Percentiles rank a stretch among this genome's conserved stretches.
Conservation (phyloP, 2,329 filamentous ascomycete genomes). For the Botrytis medusae region DNA sequence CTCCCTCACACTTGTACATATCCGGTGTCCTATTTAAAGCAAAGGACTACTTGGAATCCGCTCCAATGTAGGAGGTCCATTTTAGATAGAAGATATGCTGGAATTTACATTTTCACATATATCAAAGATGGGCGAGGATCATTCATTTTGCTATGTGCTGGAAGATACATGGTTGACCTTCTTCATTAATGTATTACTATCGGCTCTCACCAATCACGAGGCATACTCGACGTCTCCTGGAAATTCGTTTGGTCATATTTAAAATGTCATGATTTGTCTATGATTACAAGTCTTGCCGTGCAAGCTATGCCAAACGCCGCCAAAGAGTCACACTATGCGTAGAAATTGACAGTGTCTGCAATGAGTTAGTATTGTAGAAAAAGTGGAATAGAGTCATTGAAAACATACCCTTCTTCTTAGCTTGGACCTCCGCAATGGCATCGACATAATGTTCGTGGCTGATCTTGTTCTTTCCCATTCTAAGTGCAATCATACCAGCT, state of each 20-base stretch:
- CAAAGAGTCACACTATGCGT: constrained; percentile 33
- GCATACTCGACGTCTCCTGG: neutral
- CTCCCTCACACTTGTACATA: neutral
- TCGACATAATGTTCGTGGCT: constrained; percentile 98
- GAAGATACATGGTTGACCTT: neutral
- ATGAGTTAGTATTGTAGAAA: constrained; percentile 23
- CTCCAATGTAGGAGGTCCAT: neutral
- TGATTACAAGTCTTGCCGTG: constrained; percentile 36
- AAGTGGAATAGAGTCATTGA: constrained; percentile 34
- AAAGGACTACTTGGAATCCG: neutral
- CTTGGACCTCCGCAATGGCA: constrained; percentile 93
- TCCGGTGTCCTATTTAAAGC: neutral
- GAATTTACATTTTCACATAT: neutral
- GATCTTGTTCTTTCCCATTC: constrained; percentile 94
- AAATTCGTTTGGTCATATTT: constrained; percentile 12
- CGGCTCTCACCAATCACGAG: constrained; percentile 5
- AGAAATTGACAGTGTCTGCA: constrained; percentile 37
- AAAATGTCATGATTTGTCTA: constrained; percentile 34
- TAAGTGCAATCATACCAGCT: constrained; percentile 96
- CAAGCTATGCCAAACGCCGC: constrained; percentile 34
- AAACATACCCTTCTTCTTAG: constrained; percentile 63
- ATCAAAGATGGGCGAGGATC: neutral
- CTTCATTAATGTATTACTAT: constrained; percentile 10
- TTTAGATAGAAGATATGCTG: neutral
- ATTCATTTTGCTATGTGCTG: neutral